phyloP scores from a whole-genome alignment of 176 grass and related monocot species.

The Hyparrhenia diplandra region DNA sequence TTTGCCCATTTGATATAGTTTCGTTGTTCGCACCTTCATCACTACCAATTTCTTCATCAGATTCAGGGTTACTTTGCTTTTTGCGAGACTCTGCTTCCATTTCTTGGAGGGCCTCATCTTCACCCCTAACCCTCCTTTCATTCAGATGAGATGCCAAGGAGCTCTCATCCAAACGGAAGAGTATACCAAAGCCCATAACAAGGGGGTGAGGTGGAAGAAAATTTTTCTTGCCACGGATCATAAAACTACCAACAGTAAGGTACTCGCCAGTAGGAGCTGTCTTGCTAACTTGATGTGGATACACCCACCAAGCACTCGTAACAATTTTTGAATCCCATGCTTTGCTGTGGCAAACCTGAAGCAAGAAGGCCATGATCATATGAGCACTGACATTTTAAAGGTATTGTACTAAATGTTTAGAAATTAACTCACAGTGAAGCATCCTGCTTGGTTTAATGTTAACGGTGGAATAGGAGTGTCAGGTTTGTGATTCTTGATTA shows the following conservation, averaged over 20 bases:
- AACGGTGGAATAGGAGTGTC: conserved; percentile 82
- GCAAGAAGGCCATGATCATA: conserved; percentile 17
- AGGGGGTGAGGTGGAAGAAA: conserved; percentile 89
- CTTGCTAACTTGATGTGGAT: conserved; percentile 97
- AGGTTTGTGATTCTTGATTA: conserved; percentile 91
- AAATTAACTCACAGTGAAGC: conserved; percentile 73
- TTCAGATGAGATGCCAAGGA: conserved; percentile 85
- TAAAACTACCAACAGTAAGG: conserved; percentile 96
- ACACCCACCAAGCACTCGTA: conserved; percentile 98
- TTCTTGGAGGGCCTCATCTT: conserved; percentile 72
- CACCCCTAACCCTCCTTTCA: conserved; percentile 81
- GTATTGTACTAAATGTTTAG: conserved; percentile 15
- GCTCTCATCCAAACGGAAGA: conserved; percentile 96
- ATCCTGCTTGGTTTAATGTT: conserved; percentile 93
- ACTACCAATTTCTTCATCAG: conserved; percentile 41
- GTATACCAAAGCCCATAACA: conserved; percentile 90
- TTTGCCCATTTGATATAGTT: conserved; percentile 31
- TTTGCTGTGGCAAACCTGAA: conserved; percentile 94
- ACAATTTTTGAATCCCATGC: conserved; percentile 98
- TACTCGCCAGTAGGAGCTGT: conserved; percentile 95
- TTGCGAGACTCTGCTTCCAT: conserved; percentile 26
- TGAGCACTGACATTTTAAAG: not conserved
- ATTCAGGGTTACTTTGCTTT: conserved; percentile 42
- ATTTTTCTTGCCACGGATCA: conserved; percentile 97
- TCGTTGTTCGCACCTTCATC: conserved; percentile 36